A percentile compares a stretch with the other conserved stretches of the same genome.
Conservation (phyloP, 202 grass and related monocot genomes). For the Bolboschoenoplectus hybrid region DNA sequence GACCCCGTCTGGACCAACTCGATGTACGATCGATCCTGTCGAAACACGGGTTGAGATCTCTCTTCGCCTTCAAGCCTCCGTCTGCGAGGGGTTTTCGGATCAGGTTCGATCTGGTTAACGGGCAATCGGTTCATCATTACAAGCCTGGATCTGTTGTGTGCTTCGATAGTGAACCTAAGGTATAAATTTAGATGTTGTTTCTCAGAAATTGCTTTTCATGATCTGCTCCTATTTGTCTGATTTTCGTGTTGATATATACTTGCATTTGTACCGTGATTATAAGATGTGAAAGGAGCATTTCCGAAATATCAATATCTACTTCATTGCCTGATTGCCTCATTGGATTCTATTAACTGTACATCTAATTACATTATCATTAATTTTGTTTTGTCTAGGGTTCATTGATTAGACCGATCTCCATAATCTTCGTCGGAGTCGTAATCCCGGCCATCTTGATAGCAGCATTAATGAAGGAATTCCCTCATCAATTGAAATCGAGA, state of each 20-base stretch:
- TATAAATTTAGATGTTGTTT: conserved; percentile 19
- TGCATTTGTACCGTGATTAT: not conserved
- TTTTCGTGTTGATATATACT: not conserved
- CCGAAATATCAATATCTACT: not conserved
- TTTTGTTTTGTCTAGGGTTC: conserved; percentile 42
- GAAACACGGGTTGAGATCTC: conserved; percentile 47
- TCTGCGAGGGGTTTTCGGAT: conserved; percentile 59
- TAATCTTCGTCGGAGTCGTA: conserved; percentile 55
- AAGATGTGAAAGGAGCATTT: not conserved
- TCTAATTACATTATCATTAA: not conserved
- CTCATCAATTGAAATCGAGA: conserved; percentile 43
- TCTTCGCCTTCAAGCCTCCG: conserved; percentile 62
- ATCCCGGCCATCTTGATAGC: conserved; percentile 47
- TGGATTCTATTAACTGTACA: not conserved
- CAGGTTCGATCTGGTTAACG: conserved; percentile 44
- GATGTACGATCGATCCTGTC: conserved; percentile 60
- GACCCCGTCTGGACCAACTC: conserved; percentile 56
- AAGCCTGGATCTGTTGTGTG: conserved; percentile 57
- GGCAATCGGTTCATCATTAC: conserved; percentile 58
- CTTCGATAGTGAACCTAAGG: conserved; percentile 75
- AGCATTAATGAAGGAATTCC: conserved; percentile 46
- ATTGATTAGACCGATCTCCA: conserved; percentile 53
- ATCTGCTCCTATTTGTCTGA: not conserved
- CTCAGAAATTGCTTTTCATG: not conserved
- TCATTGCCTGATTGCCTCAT: not conserved